Evolutionary conservation across 371 early-diverging fungal genomes (phyloP), one percentile per base, ranked within the genome.

Genomic region (Mortierella sp.): DNA sequence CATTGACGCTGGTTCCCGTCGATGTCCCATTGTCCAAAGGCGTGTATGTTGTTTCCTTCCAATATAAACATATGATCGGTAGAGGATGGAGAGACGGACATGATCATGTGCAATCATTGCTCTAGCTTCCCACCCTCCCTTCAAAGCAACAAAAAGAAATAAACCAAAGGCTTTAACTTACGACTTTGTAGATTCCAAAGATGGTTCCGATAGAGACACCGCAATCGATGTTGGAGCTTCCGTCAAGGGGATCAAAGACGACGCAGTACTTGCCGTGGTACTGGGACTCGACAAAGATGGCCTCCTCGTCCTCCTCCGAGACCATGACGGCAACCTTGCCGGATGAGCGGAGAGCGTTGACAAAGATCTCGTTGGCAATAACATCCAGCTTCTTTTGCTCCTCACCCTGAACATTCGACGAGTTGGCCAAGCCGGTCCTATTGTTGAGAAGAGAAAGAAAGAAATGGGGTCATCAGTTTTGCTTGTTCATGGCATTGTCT

Each of bases 181-280:
- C 96, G 81, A 97, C 93, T 81, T 93, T 92, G 93, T 97, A 99
- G 87, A 99, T 97, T 78, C 98, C 98, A 91, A 99, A 99, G 88
- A 99, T 99, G 44, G 99, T 98, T 88, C 99, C 99, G 73, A 99
- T 96, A 59, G 97, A 96, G 54, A 98, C 98, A 91, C 98, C 99
- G 83, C 98, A 97, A 86, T 99, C 99, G 87, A 99, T 99, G 91
- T 99, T 99, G 90, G 96, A 96, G 79, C 94, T 94, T 71, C 99
- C 99, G 88, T 99, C 99, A 48, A 99, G 92, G 59, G 99, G 99
- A 88, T 99, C 99, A 91, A 99, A 99, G 44, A 96, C 97, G 43
- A 99, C 98, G 86, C 96, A 95, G 92, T 99, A 99, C 89, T 96
- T 95, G 82, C 97, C 99, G 54, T 93, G 93, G 61, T 89, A 87